Evolutionary conservation across 73 alveolate species (phyloP).

Genomic region (Uronychia setigera): DNA sequence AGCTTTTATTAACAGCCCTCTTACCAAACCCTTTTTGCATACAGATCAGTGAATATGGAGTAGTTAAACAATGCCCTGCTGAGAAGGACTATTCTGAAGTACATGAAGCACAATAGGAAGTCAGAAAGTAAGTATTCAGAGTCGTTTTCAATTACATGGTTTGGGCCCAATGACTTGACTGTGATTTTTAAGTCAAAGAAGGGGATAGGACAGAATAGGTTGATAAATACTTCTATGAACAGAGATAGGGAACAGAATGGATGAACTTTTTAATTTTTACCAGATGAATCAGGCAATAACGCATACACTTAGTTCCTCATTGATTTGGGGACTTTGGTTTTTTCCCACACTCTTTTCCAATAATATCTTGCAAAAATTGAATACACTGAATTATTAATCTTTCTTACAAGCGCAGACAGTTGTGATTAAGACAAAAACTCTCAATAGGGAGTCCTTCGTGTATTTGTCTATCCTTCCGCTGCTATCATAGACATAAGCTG

Average conservation of each 20-base stretch:
- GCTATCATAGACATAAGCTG: background rate
- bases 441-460: background rate
- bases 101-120: slow-evolving; percentile 61
- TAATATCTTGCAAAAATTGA: slow-evolving; percentile 4
- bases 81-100: slow-evolving; percentile 34
- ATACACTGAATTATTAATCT: too few species aligned
- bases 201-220: slow-evolving; percentile 17
- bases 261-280: background rate
- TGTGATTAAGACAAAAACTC: slow-evolving; percentile 17
- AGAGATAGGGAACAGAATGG: background rate
- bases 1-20: background rate
- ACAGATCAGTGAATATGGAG: slow-evolving; percentile 61
- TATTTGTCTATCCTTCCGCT: background rate
- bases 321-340: slow-evolving; percentile 12
- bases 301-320: background rate
- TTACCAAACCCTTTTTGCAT: slow-evolving; percentile 53
- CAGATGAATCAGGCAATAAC: background rate
- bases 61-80: slow-evolving; percentile 64
- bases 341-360: slow-evolving; percentile 19
- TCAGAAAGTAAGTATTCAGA: slow-evolving; percentile 42
- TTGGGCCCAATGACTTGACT: background rate
- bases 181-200: slow-evolving; percentile 1
- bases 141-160: background rate
- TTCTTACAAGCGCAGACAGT: slow-evolving; percentile 1
- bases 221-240: background rate